Percentiles rank a stretch among this genome's conserved stretches.
Conservation (phyloP, 2,329 filamentous ascomycete species). For the Domatiomyces catenatus region DNA sequence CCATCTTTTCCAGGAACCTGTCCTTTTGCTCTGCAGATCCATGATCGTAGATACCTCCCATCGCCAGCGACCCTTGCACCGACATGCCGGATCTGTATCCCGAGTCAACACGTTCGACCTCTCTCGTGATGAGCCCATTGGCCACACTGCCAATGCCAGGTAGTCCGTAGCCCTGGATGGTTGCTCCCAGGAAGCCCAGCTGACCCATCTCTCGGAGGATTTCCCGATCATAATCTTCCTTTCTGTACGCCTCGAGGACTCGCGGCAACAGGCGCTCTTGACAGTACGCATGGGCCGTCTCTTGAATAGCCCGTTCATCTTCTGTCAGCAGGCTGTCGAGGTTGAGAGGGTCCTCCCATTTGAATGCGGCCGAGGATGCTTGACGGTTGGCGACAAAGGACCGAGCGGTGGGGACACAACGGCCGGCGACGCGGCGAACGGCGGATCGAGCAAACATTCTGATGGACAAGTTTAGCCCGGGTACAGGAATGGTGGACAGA, state of each 20-base stretch:
- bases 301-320: conserved; percentile 76
- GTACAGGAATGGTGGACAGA: no score
- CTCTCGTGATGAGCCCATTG: conserved; percentile 75
- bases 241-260: conserved; percentile 72
- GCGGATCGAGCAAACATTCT: conserved; percentile 12
- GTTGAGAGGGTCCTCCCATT: conserved; percentile 82
- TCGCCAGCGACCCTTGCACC: conserved; percentile 80
- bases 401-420: conserved; percentile 1
- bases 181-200: conserved; percentile 72
- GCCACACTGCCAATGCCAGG: conserved; percentile 78
- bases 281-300: conserved; percentile 86
- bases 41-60: conserved; percentile 83
- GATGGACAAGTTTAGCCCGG: no score
- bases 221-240: conserved; percentile 71
- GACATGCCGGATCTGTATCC: conserved; percentile 89
- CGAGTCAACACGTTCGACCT: conserved; percentile 79
- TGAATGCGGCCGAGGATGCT: conserved; percentile 38
- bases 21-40: conserved; percentile 79
- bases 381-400: conserved; percentile 6
- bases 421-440: conserved; percentile 9
- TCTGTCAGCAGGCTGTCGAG: conserved; percentile 65
- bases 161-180: conserved; percentile 74
- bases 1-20: conserved; percentile 63
- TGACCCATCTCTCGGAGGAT: conserved; percentile 89
- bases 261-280: conserved; percentile 76